Evolutionary conservation across 352 stramenopile species (phyloP), one percentile per base, ranked within the genome.

Genomic region (Pythium insidiosum): DNA sequence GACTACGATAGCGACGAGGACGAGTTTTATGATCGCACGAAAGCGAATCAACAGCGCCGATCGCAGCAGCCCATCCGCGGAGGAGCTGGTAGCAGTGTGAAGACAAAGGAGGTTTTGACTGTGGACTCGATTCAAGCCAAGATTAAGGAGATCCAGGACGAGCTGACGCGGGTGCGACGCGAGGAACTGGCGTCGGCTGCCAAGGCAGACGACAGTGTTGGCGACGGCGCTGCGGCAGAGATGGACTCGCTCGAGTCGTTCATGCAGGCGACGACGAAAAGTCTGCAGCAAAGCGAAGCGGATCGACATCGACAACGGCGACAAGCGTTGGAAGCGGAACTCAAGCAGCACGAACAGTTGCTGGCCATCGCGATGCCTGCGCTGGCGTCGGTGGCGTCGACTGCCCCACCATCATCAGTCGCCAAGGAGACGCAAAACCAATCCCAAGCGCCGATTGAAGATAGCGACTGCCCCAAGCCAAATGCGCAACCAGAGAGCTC

Each of bases 21-120:
- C 38, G 73, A 89, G 22, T 87, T 87, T 30, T 89, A 87, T 43
- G 74, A 89, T 52, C 72, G 74, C 31, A 89, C 74, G 1, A 70
- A 63, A 34, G 58, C 73, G 3, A 84, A 83, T 38, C 55, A 83
- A 29, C 50, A 63, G 31, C 79, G 79, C 34, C 57, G 66, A 19
- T 36, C 40, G n/a, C 60, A 50, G 7, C 58, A 62, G 15, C 72
- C 51, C 28, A 22, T 45, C 42, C 1, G 42, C 10, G 7, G 38
- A 5, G 23, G 33, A 13, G 13, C 6, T 9, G 16, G 13, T 18
- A 19, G 41, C 20, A 29, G 4, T n/a, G 18, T 21, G 20, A 22
- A 13, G 21, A 16, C 19, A 28, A 39, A 24, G 5, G 43, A 68
- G 42, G 60, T 73, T 38, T 47, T 85, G 19, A 88, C 75, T 18